A percentile compares a stretch with the other conserved stretches of the same genome.
Conservation (phyloP, 345 rosid genomes). For the Mangifera indica region DNA sequence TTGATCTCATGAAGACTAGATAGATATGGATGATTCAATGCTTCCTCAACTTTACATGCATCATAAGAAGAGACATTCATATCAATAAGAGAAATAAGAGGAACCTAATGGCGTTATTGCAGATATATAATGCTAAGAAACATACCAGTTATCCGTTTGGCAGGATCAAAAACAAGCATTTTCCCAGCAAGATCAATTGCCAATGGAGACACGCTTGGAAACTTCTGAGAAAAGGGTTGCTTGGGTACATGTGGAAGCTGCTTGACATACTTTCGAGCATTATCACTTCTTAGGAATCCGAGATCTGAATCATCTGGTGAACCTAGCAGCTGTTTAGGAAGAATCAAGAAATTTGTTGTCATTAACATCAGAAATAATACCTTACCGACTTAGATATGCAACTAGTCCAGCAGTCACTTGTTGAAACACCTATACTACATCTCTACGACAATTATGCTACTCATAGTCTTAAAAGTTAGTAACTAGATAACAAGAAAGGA, state of each 20-base stretch:
- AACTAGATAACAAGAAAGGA: slow-evolving; percentile 2
- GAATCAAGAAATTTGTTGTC: background rate
- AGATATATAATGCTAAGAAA: background rate
- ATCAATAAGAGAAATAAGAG: slow-evolving; percentile 9
- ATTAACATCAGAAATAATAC: background rate
- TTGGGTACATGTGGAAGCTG: slow-evolving; percentile 72
- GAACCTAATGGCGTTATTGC: background rate
- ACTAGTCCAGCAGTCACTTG: slow-evolving; percentile 6
- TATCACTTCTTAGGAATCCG: slow-evolving; percentile 78
- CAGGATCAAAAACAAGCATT: slow-evolving; percentile 85
- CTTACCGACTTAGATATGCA: slow-evolving; percentile 4
- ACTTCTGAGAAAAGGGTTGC: slow-evolving; percentile 62
- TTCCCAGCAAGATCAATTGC: slow-evolving; percentile 82
- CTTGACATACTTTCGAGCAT: slow-evolving; percentile 72
- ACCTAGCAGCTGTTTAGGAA: slow-evolving; percentile 59
- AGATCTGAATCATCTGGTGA: slow-evolving; percentile 86
- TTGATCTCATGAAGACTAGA: slow-evolving; percentile 93
- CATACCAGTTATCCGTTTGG: slow-evolving; percentile 77
- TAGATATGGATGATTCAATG: slow-evolving; percentile 68
- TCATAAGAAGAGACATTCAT: slow-evolving; percentile 1
- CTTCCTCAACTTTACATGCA: slow-evolving; percentile 63
- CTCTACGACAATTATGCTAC: background rate
- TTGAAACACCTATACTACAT: background rate
- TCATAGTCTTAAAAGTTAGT: slow-evolving; percentile 1
- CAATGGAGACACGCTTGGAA: slow-evolving; percentile 56